These are phyloP conservation scores for Penicillium occitanis DNA, from an alignment of 2,329 filamentous ascomycete species.

Conservation along the genomic window DNA sequence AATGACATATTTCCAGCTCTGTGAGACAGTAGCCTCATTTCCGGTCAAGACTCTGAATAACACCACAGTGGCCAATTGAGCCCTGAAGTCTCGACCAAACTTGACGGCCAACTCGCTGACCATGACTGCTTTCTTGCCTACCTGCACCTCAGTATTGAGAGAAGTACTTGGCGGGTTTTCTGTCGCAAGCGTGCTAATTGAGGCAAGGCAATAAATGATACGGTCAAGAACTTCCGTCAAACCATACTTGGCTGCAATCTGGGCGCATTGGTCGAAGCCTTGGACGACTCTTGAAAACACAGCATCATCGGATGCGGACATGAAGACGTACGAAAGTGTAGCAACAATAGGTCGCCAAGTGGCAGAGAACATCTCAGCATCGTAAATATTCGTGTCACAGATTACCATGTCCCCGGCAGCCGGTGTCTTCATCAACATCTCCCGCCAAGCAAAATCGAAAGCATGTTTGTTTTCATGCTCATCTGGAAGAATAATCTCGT, in stretches of 20 bases:
- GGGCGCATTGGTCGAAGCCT: constrained; percentile 93
- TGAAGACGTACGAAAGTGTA: constrained; percentile 95
- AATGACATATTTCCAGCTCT: constrained; percentile 65
- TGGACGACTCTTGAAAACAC: constrained; percentile 92
- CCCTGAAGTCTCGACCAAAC: constrained; percentile 88
- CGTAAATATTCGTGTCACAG: constrained; percentile 90
- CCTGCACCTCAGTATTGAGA: constrained; percentile 94
- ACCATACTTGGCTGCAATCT: constrained; percentile 81
- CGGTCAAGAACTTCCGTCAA: constrained; percentile 86
- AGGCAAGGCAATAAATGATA: constrained; percentile 84
- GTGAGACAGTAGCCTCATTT: constrained; percentile 72
- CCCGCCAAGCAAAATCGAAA: constrained; percentile 97
- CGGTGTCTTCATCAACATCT: constrained; percentile 81
- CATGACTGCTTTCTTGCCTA: constrained; percentile 90
- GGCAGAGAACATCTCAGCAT: constrained; percentile 94
- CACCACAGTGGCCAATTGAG: constrained; percentile 91
- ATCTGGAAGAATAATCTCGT: constrained; percentile 95
- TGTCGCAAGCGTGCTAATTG: constrained; percentile 83
- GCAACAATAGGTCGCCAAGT: constrained; percentile 95
- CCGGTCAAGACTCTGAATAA: constrained; percentile 87
- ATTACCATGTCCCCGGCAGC: constrained; percentile 70
- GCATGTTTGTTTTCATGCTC: constrained; percentile 96
- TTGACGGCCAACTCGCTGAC: constrained; percentile 97
- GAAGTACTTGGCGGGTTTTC: constrained; percentile 75
- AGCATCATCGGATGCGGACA: constrained; percentile 95